Conservation (phyloP, 345 rosid species). For the Psidium guajava region DNA sequence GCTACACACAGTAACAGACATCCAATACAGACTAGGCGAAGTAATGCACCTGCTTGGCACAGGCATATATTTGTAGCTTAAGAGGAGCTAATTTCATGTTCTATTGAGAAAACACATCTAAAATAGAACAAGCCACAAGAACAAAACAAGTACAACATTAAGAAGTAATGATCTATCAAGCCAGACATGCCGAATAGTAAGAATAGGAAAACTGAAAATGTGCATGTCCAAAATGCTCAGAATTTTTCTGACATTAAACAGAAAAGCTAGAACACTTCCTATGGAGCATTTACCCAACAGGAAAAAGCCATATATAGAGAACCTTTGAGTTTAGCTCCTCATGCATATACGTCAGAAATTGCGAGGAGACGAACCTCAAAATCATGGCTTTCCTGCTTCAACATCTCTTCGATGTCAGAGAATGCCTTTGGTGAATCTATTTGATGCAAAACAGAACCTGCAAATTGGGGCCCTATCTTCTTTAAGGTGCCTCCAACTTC, state of each 20-base stretch:
- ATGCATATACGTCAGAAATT: background rate
- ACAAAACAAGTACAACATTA: background rate
- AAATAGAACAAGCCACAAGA: background rate
- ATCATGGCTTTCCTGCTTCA: constrained; percentile 40
- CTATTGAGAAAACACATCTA: background rate
- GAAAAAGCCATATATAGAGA: background rate
- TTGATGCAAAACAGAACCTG: constrained; percentile 32
- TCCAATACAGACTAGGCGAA: background rate
- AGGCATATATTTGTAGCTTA: background rate
- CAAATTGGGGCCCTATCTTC: constrained; percentile 30
- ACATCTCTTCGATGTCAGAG: constrained; percentile 49
- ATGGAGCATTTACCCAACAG: background rate
- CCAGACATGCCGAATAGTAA: background rate
- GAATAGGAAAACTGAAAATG: background rate
- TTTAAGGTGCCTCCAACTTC: constrained; percentile 44
- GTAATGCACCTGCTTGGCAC: background rate
- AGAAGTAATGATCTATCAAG: background rate
- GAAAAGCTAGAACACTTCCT: background rate
- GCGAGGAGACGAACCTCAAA: constrained; percentile 54
- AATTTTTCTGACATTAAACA: background rate
- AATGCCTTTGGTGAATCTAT: constrained; percentile 32
- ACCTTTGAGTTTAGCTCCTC: background rate
- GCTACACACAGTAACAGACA: background rate
- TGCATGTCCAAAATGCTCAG: background rate
- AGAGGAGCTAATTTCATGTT: background rate